Base-by-base conservation (phyloP, 2,329 filamentous ascomycete species). In the Nigrograna mackinnonii region DNA sequence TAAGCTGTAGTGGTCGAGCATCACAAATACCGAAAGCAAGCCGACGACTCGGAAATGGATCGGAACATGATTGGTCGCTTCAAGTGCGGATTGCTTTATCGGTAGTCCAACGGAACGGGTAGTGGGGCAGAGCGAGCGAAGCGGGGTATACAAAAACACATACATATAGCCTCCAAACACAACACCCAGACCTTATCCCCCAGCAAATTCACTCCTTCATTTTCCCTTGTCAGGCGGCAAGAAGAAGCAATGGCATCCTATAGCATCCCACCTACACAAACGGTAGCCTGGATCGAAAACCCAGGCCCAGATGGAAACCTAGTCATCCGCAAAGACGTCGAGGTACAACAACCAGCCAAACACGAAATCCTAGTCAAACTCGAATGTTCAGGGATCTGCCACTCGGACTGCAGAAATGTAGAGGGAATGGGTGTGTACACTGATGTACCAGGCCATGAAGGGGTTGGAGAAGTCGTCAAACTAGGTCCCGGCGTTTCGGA, bases 331-430 rank as follows among this genome's bases (percentile, higher is more conserved):
- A 43, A 62, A 18, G 65, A 62, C 21, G 54, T 66, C 4, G 56
- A 64, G 3, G 60, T 76, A 2, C 67, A 73, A 14, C 49, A 50
- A 5, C 72, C 72, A 0, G 51, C 51, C 4, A 46, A 66, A 2
- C 65, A 69, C 4, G 71, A 76, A 41, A 44, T 76, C n/a, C 64
- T 76, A 12, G 63, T 76, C 28, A 75, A 76, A 44, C 58, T 76
- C 7, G 73, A 76, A 46, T 75, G 60, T 50, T 74, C 71, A 0
- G 73, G 73, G 0, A 70, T 76, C 18, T 76, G 73, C 38, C 73
- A 76, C 55, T 75, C 72, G 2, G 74, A 76, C 54, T 68, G 74
- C 41, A 69, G 70, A 44, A 75, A 73, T 45, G 67, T 76, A 5
- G 64, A 66, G 9, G 69, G 69, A 6, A 71, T 52, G 62, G 72